Base-by-base conservation (phyloP, 495 filamentous ascomycete genomes). In the Tirmania nivea region DNA sequence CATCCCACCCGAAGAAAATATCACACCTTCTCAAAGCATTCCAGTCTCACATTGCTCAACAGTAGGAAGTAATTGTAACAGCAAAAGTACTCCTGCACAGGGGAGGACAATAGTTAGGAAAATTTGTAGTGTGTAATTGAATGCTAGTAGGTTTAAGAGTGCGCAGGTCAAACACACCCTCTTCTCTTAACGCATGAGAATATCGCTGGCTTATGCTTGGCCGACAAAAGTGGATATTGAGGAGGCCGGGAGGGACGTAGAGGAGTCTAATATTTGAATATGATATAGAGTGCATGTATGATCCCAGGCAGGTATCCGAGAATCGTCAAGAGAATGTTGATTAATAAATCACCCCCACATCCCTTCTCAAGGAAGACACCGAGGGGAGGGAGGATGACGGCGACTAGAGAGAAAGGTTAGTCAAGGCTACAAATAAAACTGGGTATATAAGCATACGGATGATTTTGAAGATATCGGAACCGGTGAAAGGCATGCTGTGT, bases 321-420 rank as follows among this genome's bases (percentile, higher is more conserved):
- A 60, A 87, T 78, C 45, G 84, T 92, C 67, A 94, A 71, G 61
- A 84, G 74, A 70, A 93, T 80, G 73, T 90, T 93, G 76, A 93
- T 86, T 63, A 64, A 45, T 14, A 65, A 54, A 34, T 60, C 61
- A 6, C 50, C 50, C 17, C 34, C 53, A 21, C 62, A 65, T 5
- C 62, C 62, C n/a, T 52, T 57, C 62, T 92, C 83, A 55, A 95
- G 78, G 77, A 94, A 93, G 65, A 95, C 88, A 69, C 86, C 86
- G 49, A 94, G 73, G 57, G 88, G 88, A 48, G 88, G 88, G 35
- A 94, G 56, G 49, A 65, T 50, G 55, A 65, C 57, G 39, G 62
- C 62, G 51, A 65, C 52, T 51, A 60, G 12, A 20, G 12, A 17
- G 17, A 39, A n/a, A 19, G 16, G 34, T 54, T 10, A 54, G 39